Evolutionary conservation across 768 basidiomycete genomes (phyloP).

Genomic region (Amanita polypyramis): DNA sequence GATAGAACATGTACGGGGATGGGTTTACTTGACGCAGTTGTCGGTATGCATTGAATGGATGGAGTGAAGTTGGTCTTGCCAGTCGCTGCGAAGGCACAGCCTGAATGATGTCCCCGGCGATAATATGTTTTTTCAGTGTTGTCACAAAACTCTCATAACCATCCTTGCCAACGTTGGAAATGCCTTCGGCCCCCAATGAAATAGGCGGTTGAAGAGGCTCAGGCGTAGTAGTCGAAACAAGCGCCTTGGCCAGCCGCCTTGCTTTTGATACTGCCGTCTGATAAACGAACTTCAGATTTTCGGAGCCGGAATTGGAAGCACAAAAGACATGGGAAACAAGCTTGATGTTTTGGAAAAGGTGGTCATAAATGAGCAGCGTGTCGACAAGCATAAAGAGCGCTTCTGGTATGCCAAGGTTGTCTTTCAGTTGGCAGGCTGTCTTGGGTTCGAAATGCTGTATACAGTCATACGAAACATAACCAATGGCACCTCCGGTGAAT

Average conservation of each 20-base stretch:
- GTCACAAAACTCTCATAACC: constrained; percentile 93
- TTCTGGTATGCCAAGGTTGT: constrained; percentile 84
- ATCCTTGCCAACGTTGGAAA: constrained; percentile 87
- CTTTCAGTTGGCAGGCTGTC: constrained; percentile 65
- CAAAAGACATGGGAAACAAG: constrained; percentile 94
- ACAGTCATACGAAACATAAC: constrained; percentile 95
- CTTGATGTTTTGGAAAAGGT: constrained; percentile 90
- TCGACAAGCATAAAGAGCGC: constrained; percentile 96
- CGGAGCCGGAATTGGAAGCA: constrained; percentile 54
- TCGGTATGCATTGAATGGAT: constrained; percentile 97
- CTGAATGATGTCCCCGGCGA: constrained; percentile 97
- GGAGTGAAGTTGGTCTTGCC: constrained; percentile 72
- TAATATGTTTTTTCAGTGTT: constrained; percentile 84
- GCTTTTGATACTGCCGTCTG: constrained; percentile 79
- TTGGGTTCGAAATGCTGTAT: constrained; percentile 96
- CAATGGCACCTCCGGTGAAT: constrained; percentile 95
- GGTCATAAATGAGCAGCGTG: constrained; percentile 93
- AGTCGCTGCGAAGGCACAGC: constrained; percentile 95
- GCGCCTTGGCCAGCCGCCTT: constrained; percentile 63
- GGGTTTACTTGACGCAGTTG: constrained; percentile 92
- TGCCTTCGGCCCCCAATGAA: constrained; percentile 52
- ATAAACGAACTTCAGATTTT: constrained; percentile 77
- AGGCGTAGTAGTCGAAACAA: constrained; percentile 41
- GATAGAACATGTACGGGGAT: constrained; percentile 97
- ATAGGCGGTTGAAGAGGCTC: constrained; percentile 62